phyloP scores from a whole-genome alignment of 2,329 filamentous ascomycete species.

The Trematosphaeria pertusa region DNA sequence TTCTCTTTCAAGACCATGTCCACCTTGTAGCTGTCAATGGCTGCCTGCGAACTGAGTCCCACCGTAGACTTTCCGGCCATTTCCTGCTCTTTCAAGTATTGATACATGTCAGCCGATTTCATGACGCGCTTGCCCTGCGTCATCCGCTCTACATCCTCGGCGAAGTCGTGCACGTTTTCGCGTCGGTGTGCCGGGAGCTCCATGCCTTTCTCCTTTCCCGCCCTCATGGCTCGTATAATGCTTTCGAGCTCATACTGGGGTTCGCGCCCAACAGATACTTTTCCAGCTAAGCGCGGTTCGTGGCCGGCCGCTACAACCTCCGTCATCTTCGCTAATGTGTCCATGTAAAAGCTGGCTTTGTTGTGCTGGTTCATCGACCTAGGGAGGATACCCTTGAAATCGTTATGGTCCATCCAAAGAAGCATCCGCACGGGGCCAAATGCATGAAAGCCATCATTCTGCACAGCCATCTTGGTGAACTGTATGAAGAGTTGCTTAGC shows the following conservation, averaged over 20 bases:
- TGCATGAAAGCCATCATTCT: conserved; percentile 68
- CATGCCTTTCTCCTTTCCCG: conserved; percentile 27
- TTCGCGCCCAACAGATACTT: conserved; percentile 27
- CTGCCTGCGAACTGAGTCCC: conserved; percentile 22
- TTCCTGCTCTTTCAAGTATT: conserved; percentile 32
- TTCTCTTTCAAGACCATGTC: conserved; percentile 15
- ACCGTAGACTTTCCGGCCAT: conserved; percentile 23
- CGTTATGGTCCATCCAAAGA: conserved; percentile 70
- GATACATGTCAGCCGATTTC: conserved; percentile 11
- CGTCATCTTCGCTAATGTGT: conserved; percentile 66
- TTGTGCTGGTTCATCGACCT: conserved; percentile 61
- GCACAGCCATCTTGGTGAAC: conserved; percentile 65
- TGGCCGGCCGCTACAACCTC: conserved; percentile 29
- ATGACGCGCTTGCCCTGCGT: conserved; percentile 28
- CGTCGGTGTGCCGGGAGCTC: conserved; percentile 35
- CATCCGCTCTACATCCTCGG: conserved; percentile 28
- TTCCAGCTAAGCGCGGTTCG: conserved; percentile 17
- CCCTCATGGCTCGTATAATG: conserved; percentile 28
- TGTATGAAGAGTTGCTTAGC: conserved; percentile 66
- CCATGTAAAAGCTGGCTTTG: conserved; percentile 65
- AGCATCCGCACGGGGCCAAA: conserved; percentile 84
- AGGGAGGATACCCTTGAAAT: conserved; percentile 68
- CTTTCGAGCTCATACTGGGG: conserved; percentile 40
- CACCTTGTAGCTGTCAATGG: conserved; percentile 15
- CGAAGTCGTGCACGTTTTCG: conserved; percentile 33